Conservation (phyloP, 2,329 filamentous ascomycete genomes). For the Thielaviopsis cerberus region DNA sequence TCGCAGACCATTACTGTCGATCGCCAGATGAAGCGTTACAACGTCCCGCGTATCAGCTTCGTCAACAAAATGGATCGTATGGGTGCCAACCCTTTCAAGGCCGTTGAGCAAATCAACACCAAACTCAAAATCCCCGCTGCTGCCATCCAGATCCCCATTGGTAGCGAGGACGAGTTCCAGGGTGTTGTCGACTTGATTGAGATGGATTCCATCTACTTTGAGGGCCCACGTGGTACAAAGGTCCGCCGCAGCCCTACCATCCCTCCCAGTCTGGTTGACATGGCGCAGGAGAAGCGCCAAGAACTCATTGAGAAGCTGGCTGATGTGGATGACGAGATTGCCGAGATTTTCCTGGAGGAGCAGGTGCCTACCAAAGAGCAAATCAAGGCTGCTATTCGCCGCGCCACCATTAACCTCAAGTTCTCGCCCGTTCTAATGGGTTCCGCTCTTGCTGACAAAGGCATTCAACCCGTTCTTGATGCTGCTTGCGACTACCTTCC, state of each 20-base stretch:
- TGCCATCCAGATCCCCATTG: constrained; percentile 86
- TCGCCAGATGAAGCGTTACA: constrained; percentile 95
- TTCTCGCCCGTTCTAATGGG: constrained; percentile 96
- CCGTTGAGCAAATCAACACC: constrained; percentile 88
- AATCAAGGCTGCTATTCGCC: constrained; percentile 80
- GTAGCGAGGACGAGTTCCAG: constrained; percentile 74
- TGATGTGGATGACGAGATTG: constrained; percentile 95
- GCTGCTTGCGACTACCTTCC: constrained; percentile 91
- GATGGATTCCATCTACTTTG: constrained; percentile 87
- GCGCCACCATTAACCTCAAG: constrained; percentile 72
- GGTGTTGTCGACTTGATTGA: constrained; percentile 83
- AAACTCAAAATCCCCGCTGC: constrained; percentile 89
- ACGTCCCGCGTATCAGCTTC: constrained; percentile 86
- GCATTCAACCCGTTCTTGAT: constrained; percentile 89
- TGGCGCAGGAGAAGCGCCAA: constrained; percentile 66
- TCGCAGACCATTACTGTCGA: constrained; percentile 97
- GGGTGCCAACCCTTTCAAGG: constrained; percentile 95
- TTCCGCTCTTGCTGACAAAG: constrained; percentile 84
- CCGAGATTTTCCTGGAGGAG: constrained; percentile 85
- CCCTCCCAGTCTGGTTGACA: constrained; percentile 55
- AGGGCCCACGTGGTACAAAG: constrained; percentile 62
- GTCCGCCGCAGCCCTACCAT: constrained; percentile 63
- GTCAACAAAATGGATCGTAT: constrained; percentile 99
- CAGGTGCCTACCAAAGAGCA: constrained; percentile 58
- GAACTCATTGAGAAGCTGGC: constrained; percentile 86